A percentile compares a stretch with the other conserved stretches of the same genome.
These are phyloP conservation scores for Tricholoma bakamatsutake DNA, from an alignment of 768 basidiomycete genomes.

Conservation along the genomic window DNA sequence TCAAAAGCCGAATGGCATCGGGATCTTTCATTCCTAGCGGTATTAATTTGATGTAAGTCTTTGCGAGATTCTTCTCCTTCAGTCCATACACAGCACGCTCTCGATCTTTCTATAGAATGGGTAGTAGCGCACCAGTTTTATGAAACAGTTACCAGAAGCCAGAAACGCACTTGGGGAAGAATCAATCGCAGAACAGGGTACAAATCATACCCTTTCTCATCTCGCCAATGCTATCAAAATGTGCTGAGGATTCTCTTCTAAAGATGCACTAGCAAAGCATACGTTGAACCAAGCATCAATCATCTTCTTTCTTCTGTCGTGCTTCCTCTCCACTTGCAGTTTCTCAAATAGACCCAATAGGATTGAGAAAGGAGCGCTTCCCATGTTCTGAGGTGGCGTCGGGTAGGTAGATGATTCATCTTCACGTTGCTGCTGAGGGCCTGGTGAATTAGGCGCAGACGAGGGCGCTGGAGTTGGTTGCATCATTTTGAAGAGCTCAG, in stretches of 20 bases:
- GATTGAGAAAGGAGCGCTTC: slow-evolving; percentile 64
- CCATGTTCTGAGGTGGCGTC: slow-evolving; percentile 57
- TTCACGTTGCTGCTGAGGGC: slow-evolving; percentile 10
- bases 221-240: slow-evolving; percentile 68
- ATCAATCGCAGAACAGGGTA: slow-evolving; percentile 88
- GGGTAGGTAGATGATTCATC: slow-evolving; percentile 35
- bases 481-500: slow-evolving; percentile 33
- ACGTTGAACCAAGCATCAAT: slow-evolving; percentile 81
- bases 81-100: slow-evolving; percentile 90
- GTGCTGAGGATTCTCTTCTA: slow-evolving; percentile 6
- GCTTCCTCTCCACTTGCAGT: slow-evolving; percentile 65
- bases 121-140: not conserved
- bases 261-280: slow-evolving; percentile 23
- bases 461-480: slow-evolving; percentile 65
- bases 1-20: slow-evolving; percentile 74
- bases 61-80: slow-evolving; percentile 93
- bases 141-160: not conserved
- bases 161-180: slow-evolving; percentile 68
- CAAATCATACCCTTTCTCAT: slow-evolving; percentile 79
- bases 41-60: slow-evolving; percentile 86
- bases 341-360: slow-evolving; percentile 71
- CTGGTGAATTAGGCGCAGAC: slow-evolving; percentile 47
- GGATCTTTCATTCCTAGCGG: slow-evolving; percentile 75
- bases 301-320: slow-evolving; percentile 64
- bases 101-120: slow-evolving; percentile 73